Base-by-base conservation (phyloP, 192 early-diverging fungal species). In the Coemansia sp. region DNA sequence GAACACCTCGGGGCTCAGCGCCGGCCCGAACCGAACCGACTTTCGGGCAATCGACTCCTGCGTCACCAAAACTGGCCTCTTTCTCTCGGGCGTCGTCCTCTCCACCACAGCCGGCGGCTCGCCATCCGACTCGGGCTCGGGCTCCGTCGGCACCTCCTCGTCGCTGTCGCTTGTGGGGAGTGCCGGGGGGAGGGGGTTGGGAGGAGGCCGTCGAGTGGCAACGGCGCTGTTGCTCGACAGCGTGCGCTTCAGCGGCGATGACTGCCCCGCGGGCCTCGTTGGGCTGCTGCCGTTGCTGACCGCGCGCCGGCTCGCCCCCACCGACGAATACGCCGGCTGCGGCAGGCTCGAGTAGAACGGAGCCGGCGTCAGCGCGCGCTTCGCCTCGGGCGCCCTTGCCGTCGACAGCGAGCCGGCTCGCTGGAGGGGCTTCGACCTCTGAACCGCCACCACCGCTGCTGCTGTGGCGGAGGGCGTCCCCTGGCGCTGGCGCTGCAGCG, bases 1-100 rank as follows among this genome's bases (percentile, higher is more conserved):
- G 65, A 87, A 89, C 66, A 89, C 54, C 64, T 89, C 87, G 5
- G 87, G 87, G n/a, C 84, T 84, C 17, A 89, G 68, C 13, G 81
- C 73, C 8, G 87, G 87, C 29, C 87, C 87, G 61, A 89, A 89
- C 45, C 82, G 66, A 24, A 84, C 82, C 0, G 72, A 68, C 46
- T 77, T 82, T 62, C 78, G 78, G 37, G 68, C 39, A 1, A 61
- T 39, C 10, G 63, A 46, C 9, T 21, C 42, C 11, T 56, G 56
- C 37, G 50, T 40, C 27, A 29, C 27, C 35, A 70, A 48, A 37
- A 42, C 21, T 8, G 42, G 8, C 14, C 64, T 63, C 35, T 1
- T 5, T 10, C 53, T 44, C 46, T 35, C 48, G 1, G 39, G 60
- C 40, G 50, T 51, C 17, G 67, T 27, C 24, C 24, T 27, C 24